phyloP scores from a whole-genome alignment of 148 eudicot species.

The Oxyria digyna region DNA sequence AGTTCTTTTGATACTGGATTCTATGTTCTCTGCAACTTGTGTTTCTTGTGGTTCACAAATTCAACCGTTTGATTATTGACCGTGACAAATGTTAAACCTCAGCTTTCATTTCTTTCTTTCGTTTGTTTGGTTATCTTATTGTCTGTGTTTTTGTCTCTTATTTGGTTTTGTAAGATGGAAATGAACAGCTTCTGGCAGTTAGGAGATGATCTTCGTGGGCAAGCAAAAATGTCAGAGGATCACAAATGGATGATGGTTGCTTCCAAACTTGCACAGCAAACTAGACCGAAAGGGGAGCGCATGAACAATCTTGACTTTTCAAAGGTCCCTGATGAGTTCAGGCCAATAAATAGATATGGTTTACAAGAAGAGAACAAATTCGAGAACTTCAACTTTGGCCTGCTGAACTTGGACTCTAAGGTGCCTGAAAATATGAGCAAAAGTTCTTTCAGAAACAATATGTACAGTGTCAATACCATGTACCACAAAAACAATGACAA shows the following conservation, averaged over 20 bases:
- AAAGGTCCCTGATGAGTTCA: slow-evolving; percentile 48
- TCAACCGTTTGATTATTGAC: neutral
- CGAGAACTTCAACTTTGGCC: slow-evolving; percentile 65
- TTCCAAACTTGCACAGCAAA: slow-evolving; percentile 86
- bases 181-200: slow-evolving; percentile 76
- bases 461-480: slow-evolving; percentile 45
- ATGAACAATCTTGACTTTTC: slow-evolving; percentile 77
- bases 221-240: slow-evolving; percentile 68
- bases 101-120: neutral
- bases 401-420: slow-evolving; percentile 61
- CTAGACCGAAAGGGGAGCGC: slow-evolving; percentile 73
- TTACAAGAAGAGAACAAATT: slow-evolving; percentile 86
- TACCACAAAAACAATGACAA: slow-evolving; percentile 48
- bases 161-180: slow-evolving; percentile 46
- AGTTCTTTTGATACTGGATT: neutral
- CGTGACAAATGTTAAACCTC: neutral
- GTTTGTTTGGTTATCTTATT: neutral
- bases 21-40: neutral
- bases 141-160: neutral
- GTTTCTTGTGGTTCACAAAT: neutral
- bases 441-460: slow-evolving; percentile 35
- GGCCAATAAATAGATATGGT: slow-evolving; percentile 50
- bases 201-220: slow-evolving; percentile 90
- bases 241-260: slow-evolving; percentile 92
- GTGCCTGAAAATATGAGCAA: slow-evolving; percentile 41